Conservation (phyloP, 2,329 filamentous ascomycete species). For the Colletotrichum eleusines region DNA sequence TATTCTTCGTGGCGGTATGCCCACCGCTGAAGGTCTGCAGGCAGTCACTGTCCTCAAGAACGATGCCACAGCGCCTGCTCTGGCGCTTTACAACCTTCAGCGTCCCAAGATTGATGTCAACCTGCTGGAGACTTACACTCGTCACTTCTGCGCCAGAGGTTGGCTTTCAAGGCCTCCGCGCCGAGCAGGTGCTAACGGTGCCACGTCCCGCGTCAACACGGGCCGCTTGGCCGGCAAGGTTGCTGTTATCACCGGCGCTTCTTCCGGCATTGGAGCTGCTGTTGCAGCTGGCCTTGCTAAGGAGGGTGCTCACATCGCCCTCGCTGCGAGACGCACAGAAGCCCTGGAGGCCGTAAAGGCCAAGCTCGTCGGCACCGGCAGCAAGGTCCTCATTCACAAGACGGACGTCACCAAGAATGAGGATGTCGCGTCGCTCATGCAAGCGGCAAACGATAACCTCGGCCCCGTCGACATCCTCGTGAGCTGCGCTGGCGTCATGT, state of each 20-base stretch:
- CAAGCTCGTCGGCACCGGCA: slow-evolving; percentile 64
- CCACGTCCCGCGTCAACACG: slow-evolving; percentile 48
- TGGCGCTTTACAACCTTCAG: slow-evolving; percentile 64
- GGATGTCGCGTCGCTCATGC: slow-evolving; percentile 76
- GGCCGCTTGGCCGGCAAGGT: slow-evolving; percentile 77
- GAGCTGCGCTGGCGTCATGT: slow-evolving; percentile 87
- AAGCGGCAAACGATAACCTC: slow-evolving; percentile 69
- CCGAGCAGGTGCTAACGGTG: slow-evolving; percentile 51
- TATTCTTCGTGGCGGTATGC: slow-evolving; percentile 85
- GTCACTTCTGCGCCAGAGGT: slow-evolving; percentile 83
- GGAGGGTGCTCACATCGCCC: slow-evolving; percentile 78
- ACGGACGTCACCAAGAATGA: slow-evolving; percentile 78
- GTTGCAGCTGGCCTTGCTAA: slow-evolving; percentile 76
- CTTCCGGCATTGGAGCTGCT: slow-evolving; percentile 83
- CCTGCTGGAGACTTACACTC: slow-evolving; percentile 82
- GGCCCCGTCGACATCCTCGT: slow-evolving; percentile 84
- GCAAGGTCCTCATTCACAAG: slow-evolving; percentile 75
- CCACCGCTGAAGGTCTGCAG: slow-evolving; percentile 76
- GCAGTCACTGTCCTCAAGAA: slow-evolving; percentile 82
- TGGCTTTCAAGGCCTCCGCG: slow-evolving; percentile 77
- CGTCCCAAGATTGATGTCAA: slow-evolving; percentile 77
- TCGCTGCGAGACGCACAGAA: slow-evolving; percentile 78
- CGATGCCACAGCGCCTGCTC: slow-evolving; percentile 72
- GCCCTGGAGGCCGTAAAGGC: slow-evolving; percentile 76
- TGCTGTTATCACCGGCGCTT: slow-evolving; percentile 82